Evolutionary conservation across 2,329 filamentous ascomycete species (phyloP), one percentile per base, ranked within the genome.

Genomic region (Fusarium concolor): DNA sequence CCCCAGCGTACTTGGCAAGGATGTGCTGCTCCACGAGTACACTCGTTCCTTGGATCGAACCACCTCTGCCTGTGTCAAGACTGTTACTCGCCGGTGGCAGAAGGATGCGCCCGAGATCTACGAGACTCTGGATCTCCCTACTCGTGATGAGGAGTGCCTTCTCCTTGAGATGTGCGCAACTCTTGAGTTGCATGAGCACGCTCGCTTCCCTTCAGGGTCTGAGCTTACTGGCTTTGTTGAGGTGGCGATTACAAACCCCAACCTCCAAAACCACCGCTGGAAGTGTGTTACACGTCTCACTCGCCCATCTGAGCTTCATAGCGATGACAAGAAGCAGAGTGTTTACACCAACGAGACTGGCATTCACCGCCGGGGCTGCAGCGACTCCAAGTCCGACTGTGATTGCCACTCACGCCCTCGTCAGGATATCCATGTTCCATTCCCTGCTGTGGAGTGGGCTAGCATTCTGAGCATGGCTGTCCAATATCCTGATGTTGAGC

Each of bases 121-220:
- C 66, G 81, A 85, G 49, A 81, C 83, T 35, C 81, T 90, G 6
- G 80, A 85, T 53, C 77, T 82, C 3, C 79, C 83, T 11, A 77
- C 80, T 3, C 79, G 83, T 11, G 82, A 86, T 31, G 81, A 87
- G 67, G 80, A 83, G 22, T 84, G 84, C 37, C 86, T 87, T 61
- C 84, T 89, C 35, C 79, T 90, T 64, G 87, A 90, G 77, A 87
- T 90, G 80, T 87, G 89, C 63, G 83, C 86, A 6, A 86, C 86
- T 1, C 81, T 90, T 9, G 84, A 89, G 64, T 76, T 90, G 3
- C 85, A 88, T 72, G 82, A 87, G 65, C 84, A 84, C 44, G 83
- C 82, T 68, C 83, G 84, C 58, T 88, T 89, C 70, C 87, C 87
- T 6, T 78, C 82, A 12, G 85, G 86, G n/a, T 87, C 87, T 6